Evolutionary conservation across 2,329 filamentous ascomycete genomes (phyloP), one percentile per base, ranked within the genome.

Genomic region (Apiospora sp.): DNA sequence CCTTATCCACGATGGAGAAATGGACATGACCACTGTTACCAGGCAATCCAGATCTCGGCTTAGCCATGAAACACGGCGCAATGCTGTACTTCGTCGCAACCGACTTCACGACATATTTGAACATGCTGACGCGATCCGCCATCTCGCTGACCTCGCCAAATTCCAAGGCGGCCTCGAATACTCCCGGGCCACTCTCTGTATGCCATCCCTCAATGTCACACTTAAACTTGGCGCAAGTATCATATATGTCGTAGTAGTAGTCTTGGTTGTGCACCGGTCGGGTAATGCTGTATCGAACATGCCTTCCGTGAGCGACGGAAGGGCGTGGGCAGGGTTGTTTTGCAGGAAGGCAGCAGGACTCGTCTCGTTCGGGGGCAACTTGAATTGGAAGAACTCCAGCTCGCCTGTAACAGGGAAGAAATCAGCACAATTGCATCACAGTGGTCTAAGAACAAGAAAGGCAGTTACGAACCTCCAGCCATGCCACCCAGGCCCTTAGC

Each of bases 41-140:
- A 0, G 96, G 96, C 0, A 98, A 86, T 0, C 95, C 95, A 78
- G 97, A 90, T 76, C 93, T 92, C 3, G 96, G 96, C 83, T 99
- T 99, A 22, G 96, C 96, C 96, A 99, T 99, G 86, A 99, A 99
- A 83, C 94, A 97, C 0, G 96, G 96, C 0, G 94, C 98, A 80
- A 99, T 97, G 76, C 94, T 94, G 81, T 95, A 94, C 80, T 94
- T 93, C 72, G 91, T 93, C 64, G 94, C 94, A 51, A 98, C 90
- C 13, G 94, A 95, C 84, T 98, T 98, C 76, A 98, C 95, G 27
- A 93, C 91, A 78, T 97, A 92, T 88, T 99, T 99, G 91, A 98
- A 99, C 48, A 99, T 86, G 43, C 92, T 92, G 37, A 95, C 95
- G 77, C 93, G 92, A 82, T 99, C 96, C 1, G 96, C 96, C 94